Evolutionary conservation across 176 grass and related monocot species (phyloP), one percentile per base, ranked within the genome.

Genomic region (Musa itinerans): DNA sequence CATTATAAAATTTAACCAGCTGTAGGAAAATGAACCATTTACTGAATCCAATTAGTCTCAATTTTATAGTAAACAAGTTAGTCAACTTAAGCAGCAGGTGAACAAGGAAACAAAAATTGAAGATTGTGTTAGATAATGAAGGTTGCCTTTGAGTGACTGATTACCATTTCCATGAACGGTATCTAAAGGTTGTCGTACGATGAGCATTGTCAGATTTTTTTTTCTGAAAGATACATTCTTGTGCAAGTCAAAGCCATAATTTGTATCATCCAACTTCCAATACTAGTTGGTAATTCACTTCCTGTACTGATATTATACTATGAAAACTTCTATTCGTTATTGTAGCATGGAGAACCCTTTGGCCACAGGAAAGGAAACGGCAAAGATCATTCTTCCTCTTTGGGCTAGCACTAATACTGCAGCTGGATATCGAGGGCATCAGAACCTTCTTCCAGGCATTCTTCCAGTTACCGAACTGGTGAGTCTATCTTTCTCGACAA

Each of bases 301-400:
- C 10, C 20, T 65, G 26, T 17, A 57, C 54, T 19, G 12, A 57
- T 57, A 6, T 59, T 21, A 8, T 13, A 65, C 23, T 22, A 51
- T 52, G 10, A n/a, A 59, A 53, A 14, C 74, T 16, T 7, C 11
- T 21, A 13, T 63, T 61, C 4, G 4, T 43, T 76, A 1, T 77
- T 89, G 74, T 71, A 99, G 95, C 91, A 54, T 99, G 95, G 95
- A 87, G 85, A 84, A 83, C 86, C 68, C 76, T 99, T 51, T 99
- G 91, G 95, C 95, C 95, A 65, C 91, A 85, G 78, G 95, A 99
- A 80, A 83, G 91, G 51, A 99, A 99, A 74, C 87, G 95, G 0
- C 95, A 99, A 52, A 85, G 95, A 17, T 75, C 95, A 54, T 99
- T 99, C 85, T 99, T 99, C 83, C 90, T 94, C 50, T 99, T 99